Percentiles rank a stretch among this genome's conserved stretches.
phyloP scores from a whole-genome alignment of 1,139 yeast genomes.

The Geotrichum phurueaensis region DNA sequence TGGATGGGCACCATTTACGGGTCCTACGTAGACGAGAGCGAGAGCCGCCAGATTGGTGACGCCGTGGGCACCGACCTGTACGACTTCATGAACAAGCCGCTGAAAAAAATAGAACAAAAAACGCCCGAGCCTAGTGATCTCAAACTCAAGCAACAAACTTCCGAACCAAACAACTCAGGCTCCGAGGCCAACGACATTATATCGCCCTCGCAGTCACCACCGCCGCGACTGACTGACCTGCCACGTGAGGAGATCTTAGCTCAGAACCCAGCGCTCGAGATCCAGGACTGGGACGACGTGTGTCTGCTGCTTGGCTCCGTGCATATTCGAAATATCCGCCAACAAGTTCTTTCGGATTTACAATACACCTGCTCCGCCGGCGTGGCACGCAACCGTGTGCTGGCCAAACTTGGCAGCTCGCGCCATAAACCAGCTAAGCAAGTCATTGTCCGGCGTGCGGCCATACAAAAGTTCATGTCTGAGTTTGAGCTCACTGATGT shows the following conservation, averaged over 20 bases:
- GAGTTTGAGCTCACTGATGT: slow-evolving; percentile 65
- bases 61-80: slow-evolving; percentile 18
- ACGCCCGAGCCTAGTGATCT: neutral
- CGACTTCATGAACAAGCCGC: slow-evolving; percentile 11
- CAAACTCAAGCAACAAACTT: neutral
- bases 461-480: slow-evolving; percentile 49
- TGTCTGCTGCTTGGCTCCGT: slow-evolving; percentile 61
- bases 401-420: slow-evolving; percentile 89
- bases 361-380: slow-evolving; percentile 93
- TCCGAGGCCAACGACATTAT: neutral
- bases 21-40: slow-evolving; percentile 17
- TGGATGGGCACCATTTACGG: slow-evolving; percentile 29
- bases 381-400: slow-evolving; percentile 61
- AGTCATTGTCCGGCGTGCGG: slow-evolving; percentile 55
- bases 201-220: neutral
- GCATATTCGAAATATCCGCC: slow-evolving; percentile 50
- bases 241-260: neutral
- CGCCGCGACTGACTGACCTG: neutral
- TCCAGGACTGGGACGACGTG: slow-evolving; percentile 82
- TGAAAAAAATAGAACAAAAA: neutral
- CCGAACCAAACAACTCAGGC: neutral
- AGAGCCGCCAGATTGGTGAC: slow-evolving; percentile 25
- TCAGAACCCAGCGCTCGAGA: slow-evolving; percentile 13
- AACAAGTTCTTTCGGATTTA: slow-evolving; percentile 46
- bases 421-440: slow-evolving; percentile 81